phyloP scores from a whole-genome alignment of 208 protist genomes.

The Trypanosoma congolense region DNA sequence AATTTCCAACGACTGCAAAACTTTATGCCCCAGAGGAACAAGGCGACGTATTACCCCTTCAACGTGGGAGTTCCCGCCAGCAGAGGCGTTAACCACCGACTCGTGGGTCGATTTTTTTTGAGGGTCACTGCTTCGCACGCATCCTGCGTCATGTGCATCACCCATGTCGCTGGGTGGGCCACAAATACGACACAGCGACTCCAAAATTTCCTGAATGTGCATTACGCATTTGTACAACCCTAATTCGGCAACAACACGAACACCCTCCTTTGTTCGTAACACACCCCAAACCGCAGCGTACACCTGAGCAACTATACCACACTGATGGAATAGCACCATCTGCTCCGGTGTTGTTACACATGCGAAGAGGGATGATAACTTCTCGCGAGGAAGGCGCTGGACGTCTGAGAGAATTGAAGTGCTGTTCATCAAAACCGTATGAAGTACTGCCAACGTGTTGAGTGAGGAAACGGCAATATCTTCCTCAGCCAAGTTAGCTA shows the following conservation, averaged over 20 bases:
- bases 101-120: too few species aligned
- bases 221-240: constrained; percentile 29
- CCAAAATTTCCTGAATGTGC: constrained; percentile 33
- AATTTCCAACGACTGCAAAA: constrained; percentile 31
- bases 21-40: constrained; percentile 35
- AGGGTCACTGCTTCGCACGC: too few species aligned
- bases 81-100: too few species aligned
- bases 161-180: not conserved
- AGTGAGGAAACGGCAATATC: constrained; percentile 46
- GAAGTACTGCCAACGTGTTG: constrained; percentile 72
- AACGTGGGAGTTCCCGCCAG: too few species aligned
- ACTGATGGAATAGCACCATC: constrained; percentile 46
- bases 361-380: not conserved
- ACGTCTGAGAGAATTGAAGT: constrained; percentile 29
- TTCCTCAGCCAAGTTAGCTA: constrained; percentile 37
- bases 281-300: constrained; percentile 66
- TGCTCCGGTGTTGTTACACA: not conserved
- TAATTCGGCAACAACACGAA: constrained; percentile 36
- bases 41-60: constrained; percentile 48
- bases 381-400: not conserved
- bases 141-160: too few species aligned
- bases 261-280: constrained; percentile 44
- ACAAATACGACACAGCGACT: constrained; percentile 3
- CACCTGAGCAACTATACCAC: constrained; percentile 47
- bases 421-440: constrained; percentile 42